These are phyloP conservation scores for Arabis alpina DNA, from an alignment of 345 rosid species.

Conservation along the genomic window DNA sequence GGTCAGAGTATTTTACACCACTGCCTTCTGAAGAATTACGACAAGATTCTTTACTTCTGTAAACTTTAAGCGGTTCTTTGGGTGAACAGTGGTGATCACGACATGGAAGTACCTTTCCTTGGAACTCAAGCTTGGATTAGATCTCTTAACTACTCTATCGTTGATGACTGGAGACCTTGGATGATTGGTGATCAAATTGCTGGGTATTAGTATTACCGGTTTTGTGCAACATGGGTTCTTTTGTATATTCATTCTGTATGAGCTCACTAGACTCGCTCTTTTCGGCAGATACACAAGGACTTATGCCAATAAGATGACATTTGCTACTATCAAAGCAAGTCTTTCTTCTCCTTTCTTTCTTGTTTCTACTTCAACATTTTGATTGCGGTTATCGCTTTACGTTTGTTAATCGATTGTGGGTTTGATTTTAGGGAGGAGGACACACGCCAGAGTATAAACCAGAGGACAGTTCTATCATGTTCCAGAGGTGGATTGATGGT, in stretches of 20 bases:
- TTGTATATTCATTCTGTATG: not conserved
- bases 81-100: slow-evolving; percentile 65
- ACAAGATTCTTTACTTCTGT: slow-evolving; percentile 2
- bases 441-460: slow-evolving; percentile 64
- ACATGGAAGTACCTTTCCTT: slow-evolving; percentile 48
- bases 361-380: slow-evolving; percentile 4
- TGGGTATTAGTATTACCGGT: slow-evolving; percentile 35
- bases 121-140: slow-evolving; percentile 72
- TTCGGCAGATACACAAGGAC: slow-evolving; percentile 64
- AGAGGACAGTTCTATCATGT: slow-evolving; percentile 55
- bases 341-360: not conserved
- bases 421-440: slow-evolving; percentile 64
- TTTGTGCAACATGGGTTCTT: not conserved
- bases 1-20: slow-evolving; percentile 19
- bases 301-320: slow-evolving; percentile 70
- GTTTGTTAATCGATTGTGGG: not conserved
- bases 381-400: not conserved
- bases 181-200: slow-evolving; percentile 55
- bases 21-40: not conserved
- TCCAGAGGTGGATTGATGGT: slow-evolving; percentile 43
- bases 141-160: slow-evolving; percentile 56
- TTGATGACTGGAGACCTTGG: slow-evolving; percentile 76
- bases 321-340: slow-evolving; percentile 70
- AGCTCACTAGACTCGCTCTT: not conserved
- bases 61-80: slow-evolving; percentile 27